Evolutionary conservation across 2,329 filamentous ascomycete species (phyloP).

Genomic region (Leptographium wingfieldii): DNA sequence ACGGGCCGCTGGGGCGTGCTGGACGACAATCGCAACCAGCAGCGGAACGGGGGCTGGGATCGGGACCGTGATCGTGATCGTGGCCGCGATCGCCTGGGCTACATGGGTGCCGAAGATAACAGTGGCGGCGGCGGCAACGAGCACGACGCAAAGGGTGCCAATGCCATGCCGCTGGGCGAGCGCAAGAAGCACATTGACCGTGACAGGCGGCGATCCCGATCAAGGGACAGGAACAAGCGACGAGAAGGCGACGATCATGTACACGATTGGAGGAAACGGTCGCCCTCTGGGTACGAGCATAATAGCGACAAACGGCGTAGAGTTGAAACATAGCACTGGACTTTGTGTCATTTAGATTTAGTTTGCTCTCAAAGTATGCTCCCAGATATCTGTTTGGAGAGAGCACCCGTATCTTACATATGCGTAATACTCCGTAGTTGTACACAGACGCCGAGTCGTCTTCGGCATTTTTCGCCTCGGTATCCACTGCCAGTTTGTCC

Average conservation of each 20-base stretch:
- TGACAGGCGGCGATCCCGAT: conserved; percentile 5
- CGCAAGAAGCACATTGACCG: conserved; percentile 25
- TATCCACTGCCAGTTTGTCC: not conserved
- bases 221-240: conserved; percentile 16
- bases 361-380: not conserved
- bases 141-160: conserved; percentile 49
- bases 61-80: conserved; percentile 16
- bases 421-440: too few species aligned
- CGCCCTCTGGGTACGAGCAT: conserved; percentile 36
- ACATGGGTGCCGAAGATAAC: conserved; percentile 15
- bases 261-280: conserved; percentile 39
- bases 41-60: conserved; percentile 19
- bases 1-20: conserved; percentile 74
- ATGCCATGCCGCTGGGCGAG: conserved; percentile 57
- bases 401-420: too few species aligned
- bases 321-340: conserved; percentile 26
- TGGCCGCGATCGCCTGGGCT: not conserved
- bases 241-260: conserved; percentile 29
- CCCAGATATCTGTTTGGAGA: not conserved
- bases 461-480: too few species aligned
- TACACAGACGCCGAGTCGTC: too few species aligned
- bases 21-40: conserved; percentile 33
- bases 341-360: not conserved
- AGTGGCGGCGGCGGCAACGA: conserved; percentile 37
- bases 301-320: conserved; percentile 45